Percentiles rank a stretch among this genome's conserved stretches.
phyloP scores from a whole-genome alignment of 2,329 filamentous ascomycete species.

The Achaetomium macrosporum region DNA sequence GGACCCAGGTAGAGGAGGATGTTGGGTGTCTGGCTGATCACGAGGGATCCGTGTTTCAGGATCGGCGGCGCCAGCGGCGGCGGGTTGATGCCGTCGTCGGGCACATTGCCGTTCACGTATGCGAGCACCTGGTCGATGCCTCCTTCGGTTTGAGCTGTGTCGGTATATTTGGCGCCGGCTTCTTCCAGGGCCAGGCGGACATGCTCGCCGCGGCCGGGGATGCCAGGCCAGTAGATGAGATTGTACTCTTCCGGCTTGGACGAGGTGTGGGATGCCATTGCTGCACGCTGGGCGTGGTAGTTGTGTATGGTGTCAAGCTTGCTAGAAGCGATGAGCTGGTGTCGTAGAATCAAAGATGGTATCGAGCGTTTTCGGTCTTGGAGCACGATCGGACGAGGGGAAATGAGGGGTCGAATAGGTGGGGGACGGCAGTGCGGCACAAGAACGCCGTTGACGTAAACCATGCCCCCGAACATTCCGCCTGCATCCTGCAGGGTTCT shows the following conservation, averaged over 20 bases:
- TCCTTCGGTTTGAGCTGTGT: constrained; percentile 45
- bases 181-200: constrained; percentile 69
- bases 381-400: too few relatives aligned
- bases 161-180: constrained; percentile 56
- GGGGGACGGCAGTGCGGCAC: too few relatives aligned
- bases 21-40: constrained; percentile 64
- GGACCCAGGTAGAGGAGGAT: constrained; percentile 66
- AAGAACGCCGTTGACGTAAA: too few relatives aligned
- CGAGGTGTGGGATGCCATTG: constrained; percentile 17
- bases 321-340: too few relatives aligned
- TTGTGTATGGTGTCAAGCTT: too few relatives aligned
- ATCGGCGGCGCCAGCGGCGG: constrained; percentile 63
- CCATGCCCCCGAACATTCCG: too few relatives aligned
- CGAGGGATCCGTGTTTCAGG: constrained; percentile 54
- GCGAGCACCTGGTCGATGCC: constrained; percentile 47
- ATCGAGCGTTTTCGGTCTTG: too few relatives aligned
- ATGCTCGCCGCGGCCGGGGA: constrained; percentile 71
- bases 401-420: too few relatives aligned
- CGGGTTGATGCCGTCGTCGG: constrained; percentile 52
- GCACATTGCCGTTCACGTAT: constrained; percentile 39
- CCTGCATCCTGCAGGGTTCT: too few relatives aligned
- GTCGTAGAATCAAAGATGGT: too few relatives aligned
- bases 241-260: constrained; percentile 48
- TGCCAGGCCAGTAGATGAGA: constrained; percentile 64
- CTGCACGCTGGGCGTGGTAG: neutral